A percentile compares a stretch with the other conserved stretches of the same genome.
phyloP scores from a whole-genome alignment of 495 filamentous ascomycete genomes.

The Penicillium turbatum region DNA sequence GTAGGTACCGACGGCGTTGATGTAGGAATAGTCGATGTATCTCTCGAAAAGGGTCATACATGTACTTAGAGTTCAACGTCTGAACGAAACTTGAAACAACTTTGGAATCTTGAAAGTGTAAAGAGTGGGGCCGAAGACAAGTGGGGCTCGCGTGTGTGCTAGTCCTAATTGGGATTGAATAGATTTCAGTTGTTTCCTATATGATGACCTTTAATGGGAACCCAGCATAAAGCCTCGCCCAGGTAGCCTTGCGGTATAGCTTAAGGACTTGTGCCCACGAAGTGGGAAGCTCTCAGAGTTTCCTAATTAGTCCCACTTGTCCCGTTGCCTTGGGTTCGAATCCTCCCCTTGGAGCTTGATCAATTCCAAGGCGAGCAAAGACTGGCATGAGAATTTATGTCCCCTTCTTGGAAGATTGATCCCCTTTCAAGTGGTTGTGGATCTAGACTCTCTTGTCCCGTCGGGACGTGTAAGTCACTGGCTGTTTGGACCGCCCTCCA shows the following conservation, averaged over 20 bases:
- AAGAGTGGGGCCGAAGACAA: background rate
- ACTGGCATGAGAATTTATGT: too few relatives aligned
- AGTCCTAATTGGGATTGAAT: background rate
- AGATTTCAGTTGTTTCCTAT: too few relatives aligned
- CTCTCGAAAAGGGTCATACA: too few relatives aligned
- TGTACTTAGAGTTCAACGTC: too few relatives aligned
- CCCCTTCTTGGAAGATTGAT: too few relatives aligned
- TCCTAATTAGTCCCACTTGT: background rate
- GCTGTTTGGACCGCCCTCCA: background rate
- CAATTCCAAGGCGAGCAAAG: background rate
- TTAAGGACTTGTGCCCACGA: background rate
- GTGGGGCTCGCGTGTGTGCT: background rate
- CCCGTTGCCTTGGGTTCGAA: background rate
- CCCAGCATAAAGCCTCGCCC: background rate
- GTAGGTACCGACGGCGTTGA: too few relatives aligned
- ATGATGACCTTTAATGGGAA: background rate
- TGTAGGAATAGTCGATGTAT: too few relatives aligned
- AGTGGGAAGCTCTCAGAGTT: too few relatives aligned
- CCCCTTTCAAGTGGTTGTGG: too few relatives aligned
- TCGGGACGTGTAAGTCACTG: conserved; percentile 2
- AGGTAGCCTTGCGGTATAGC: background rate
- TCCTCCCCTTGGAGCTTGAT: background rate
- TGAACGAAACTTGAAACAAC: too few relatives aligned
- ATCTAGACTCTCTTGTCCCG: background rate
- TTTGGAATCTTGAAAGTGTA: background rate